Base-by-base conservation (phyloP, 768 basidiomycete species). In the Phanerochaete sordida region DNA sequence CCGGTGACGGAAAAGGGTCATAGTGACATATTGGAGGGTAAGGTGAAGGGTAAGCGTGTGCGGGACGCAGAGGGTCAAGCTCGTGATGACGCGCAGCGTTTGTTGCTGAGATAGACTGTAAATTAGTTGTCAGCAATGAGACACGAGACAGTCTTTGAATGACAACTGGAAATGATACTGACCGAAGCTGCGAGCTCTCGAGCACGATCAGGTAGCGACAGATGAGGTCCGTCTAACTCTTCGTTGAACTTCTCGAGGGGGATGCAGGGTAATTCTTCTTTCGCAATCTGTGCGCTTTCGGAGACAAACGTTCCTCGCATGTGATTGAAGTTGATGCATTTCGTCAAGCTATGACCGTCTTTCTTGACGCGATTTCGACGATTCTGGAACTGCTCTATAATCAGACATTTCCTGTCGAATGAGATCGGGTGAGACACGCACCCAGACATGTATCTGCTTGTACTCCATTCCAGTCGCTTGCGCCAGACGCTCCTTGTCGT, bases 401-500 rank as follows among this genome's bases (percentile, higher is more conserved):
- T 23, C 48, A 23, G 13, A 44, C 7, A 26, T 13, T 21, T 31
- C 30, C 8, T 11, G 8, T 19, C 19, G n/a, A 15, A 4, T 24
- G 12, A 39, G 5, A 56, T 12, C 24, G 12, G 11, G 30, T 23
- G 33, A 33, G 19, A 44, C 4, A 60, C 62, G 1, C 54, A 71
- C 71, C 71, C 71, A 72, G 16, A 65, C 63, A 24, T 64, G 57
- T 12, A 72, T 65, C 43, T 72, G 71, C 9, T 60, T 58, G 16
- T 62, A 65, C 0, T 68, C 60, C 68, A 71, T 68, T 2, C 56
- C 46, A 16, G 57, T 62, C 16, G 47, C 15, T 0, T 33, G 1
- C 0, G 71, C 70, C 0, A 72, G 57, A 2, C 54, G 48, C 2
- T 43, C 26, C 48, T 72, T 72, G 12, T 72, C 68, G 0, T 58